Evolutionary conservation across 176 grass and related monocot species (phyloP).

Genomic region (Ampelocalamus luodianensis): DNA sequence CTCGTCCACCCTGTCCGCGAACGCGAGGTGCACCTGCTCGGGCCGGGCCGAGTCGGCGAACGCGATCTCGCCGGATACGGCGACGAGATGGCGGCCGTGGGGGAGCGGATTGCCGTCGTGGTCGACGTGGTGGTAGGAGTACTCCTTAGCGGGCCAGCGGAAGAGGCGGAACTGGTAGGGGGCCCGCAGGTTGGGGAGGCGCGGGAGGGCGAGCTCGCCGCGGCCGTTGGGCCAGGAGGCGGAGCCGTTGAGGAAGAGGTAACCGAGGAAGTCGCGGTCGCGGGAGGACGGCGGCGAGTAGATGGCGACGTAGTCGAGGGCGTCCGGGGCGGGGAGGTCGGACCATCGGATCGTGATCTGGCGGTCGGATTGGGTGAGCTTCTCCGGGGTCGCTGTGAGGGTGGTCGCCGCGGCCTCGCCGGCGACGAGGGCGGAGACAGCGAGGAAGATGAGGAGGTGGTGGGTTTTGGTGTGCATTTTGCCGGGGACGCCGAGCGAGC

Average conservation of each 20-base stretch:
- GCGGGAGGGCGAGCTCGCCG: conserved; percentile 64
- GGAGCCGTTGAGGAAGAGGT: conserved; percentile 91
- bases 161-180: conserved; percentile 90
- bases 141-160: conserved; percentile 75
- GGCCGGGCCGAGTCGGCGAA: conserved; percentile 52
- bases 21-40: conserved; percentile 84
- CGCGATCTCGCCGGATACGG: conserved; percentile 54
- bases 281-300: conserved; percentile 81
- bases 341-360: conserved; percentile 70
- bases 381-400: conserved; percentile 60
- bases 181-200: conserved; percentile 67
- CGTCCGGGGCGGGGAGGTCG: conserved; percentile 64
- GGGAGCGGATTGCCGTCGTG: conserved; percentile 85
- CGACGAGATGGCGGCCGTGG: conserved; percentile 61
- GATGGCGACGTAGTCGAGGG: conserved; percentile 80
- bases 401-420: conserved; percentile 48
- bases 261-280: conserved; percentile 80
- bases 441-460: conserved; percentile 39
- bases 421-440: conserved; percentile 21
- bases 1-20: conserved; percentile 75
- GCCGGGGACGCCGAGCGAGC: conserved; percentile 24
- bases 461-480: conserved; percentile 42
- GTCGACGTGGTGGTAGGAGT: conserved; percentile 68
- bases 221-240: conserved; percentile 54
- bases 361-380: conserved; percentile 44